Evolutionary conservation across 225 moss, liverwort and hornwort genomes (phyloP), one percentile per base, ranked within the genome.

Genomic region (Physcomitrellopsis africana): DNA sequence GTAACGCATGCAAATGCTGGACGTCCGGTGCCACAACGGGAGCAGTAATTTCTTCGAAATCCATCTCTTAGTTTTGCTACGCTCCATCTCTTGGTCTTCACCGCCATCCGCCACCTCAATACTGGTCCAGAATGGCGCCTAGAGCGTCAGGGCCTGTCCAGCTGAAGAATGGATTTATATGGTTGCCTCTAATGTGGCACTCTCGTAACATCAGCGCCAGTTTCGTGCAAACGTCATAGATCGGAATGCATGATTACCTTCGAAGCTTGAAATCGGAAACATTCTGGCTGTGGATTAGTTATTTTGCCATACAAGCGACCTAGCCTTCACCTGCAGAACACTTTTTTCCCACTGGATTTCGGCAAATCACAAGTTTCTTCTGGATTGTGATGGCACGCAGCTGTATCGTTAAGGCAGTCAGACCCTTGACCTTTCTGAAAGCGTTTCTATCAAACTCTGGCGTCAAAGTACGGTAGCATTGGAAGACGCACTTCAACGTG

Each of bases 1-100:
- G 71, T 61, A 72, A 18, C 19, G 51, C 72, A 72, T 51, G 63
- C 74, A 75, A 48, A 19, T 18, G 55, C 64, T 68, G 4, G 60
- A 68, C 52, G 64, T 48, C 9, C 7, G 67, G 54, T 56, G 82
- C 76, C 76, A 80, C 53, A 15, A 67, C 10, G 69, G 75, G 27
- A 72, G 69, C 60, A 58, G 48, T 14, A 29, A 19, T 20, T 56
- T 54, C 24, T 18, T 69, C 45, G 55, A 61, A 29, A 24, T 56
- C 60, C 32, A 58, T 51, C 46, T 56, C 41, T 5, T 43, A 9
- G 60, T 66, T 44, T 24, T 2, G n/a, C 51, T 16, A 19, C 56
- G 37, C 42, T 72, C 79, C 76, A 81, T 76, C 66, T 62, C 66
- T 47, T 45, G 27, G 18, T 3, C 41, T 65, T 54, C 12, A 46